These are phyloP conservation scores for Candida insectalens DNA, from an alignment of 805 yeast genomes.

Conservation along the genomic window DNA sequence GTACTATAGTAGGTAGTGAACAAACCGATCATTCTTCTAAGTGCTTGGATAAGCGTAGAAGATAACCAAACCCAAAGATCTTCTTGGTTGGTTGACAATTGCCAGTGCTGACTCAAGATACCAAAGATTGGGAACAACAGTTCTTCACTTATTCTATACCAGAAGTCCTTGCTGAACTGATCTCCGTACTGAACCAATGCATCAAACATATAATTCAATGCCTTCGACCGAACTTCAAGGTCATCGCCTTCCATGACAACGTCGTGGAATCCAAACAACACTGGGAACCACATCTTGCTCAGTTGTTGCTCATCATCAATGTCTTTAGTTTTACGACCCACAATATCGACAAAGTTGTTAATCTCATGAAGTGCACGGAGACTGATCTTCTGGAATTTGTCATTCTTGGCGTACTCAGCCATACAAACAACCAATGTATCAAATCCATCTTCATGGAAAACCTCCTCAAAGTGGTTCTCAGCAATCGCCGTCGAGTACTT, in stretches of 20 bases:
- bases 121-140: conserved; percentile 86
- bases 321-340: conserved; percentile 29
- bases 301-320: conserved; percentile 27
- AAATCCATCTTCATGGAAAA: conserved; percentile 62
- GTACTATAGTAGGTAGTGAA: conserved; percentile 76
- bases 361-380: conserved; percentile 73
- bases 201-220: conserved; percentile 75
- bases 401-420: conserved; percentile 77
- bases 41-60: conserved; percentile 91
- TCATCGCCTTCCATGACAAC: conserved; percentile 91
- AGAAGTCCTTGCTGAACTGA: conserved; percentile 61
- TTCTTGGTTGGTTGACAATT: conserved; percentile 58
- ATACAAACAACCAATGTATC: conserved; percentile 63
- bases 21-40: conserved; percentile 76
- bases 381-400: conserved; percentile 68
- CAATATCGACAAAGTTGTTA: conserved; percentile 47
- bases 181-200: conserved; percentile 71
- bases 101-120: conserved; percentile 69
- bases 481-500: conserved; percentile 54
- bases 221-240: conserved; percentile 85
- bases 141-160: conserved; percentile 74
- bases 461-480: conserved; percentile 49
- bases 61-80: conserved; percentile 93
- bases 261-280: conserved; percentile 76
- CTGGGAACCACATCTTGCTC: conserved; percentile 72